Evolutionary conservation across 2,329 filamentous ascomycete genomes (phyloP).

Genomic region (Aspergillus spinulosporus): DNA sequence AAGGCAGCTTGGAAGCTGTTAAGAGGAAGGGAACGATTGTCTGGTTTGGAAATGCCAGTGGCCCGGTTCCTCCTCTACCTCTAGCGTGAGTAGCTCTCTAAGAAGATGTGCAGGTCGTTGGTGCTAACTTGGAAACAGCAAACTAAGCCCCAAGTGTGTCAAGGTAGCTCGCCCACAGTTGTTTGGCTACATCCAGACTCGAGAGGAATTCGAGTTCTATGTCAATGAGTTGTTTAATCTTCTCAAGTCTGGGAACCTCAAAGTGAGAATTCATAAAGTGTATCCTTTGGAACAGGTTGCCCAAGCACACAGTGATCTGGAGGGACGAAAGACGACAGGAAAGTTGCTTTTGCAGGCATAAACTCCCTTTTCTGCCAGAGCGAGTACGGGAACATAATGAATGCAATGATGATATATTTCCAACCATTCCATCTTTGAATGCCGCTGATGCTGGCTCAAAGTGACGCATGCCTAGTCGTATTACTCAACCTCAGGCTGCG

Average conservation of each 20-base stretch:
- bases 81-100: conserved; percentile 56
- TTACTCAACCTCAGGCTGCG: background rate
- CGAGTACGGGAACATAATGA: background rate
- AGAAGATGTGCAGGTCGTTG: background rate
- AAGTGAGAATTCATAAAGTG: conserved; percentile 71
- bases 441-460: background rate
- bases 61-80: conserved; percentile 69
- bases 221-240: conserved; percentile 70
- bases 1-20: conserved; percentile 70
- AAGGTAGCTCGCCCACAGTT: conserved; percentile 74
- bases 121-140: conserved; percentile 23
- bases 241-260: conserved; percentile 67
- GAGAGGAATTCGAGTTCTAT: conserved; percentile 71
- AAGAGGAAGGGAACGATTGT: conserved; percentile 75
- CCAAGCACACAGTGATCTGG: conserved; percentile 73
- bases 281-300: conserved; percentile 74
- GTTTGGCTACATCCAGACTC: conserved; percentile 67
- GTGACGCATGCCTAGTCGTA: background rate
- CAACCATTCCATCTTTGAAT: background rate
- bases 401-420: background rate
- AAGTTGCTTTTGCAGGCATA: conserved; percentile 74
- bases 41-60: conserved; percentile 79
- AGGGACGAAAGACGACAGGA: conserved; percentile 78
- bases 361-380: background rate
- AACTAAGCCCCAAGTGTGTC: conserved; percentile 70